Evolutionary conservation across 768 basidiomycete species (phyloP).

Genomic region (Kwoniella heveanensis): DNA sequence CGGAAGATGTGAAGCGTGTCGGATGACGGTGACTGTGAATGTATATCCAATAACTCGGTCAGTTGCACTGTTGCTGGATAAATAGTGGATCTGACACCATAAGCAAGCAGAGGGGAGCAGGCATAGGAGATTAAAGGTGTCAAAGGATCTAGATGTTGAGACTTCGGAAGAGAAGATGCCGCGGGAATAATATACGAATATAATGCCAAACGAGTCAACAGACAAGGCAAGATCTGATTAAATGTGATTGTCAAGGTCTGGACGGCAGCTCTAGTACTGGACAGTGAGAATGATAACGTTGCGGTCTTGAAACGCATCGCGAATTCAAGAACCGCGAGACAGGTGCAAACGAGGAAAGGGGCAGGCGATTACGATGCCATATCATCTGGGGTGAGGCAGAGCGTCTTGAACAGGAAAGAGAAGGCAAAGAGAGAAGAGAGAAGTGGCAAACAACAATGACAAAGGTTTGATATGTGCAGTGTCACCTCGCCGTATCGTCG

Average conservation of each 20-base stretch:
- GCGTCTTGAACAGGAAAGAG: no score
- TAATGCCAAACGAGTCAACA: no score
- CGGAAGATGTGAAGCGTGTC: slow-evolving; percentile 42
- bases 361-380: neutral
- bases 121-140: neutral
- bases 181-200: no score
- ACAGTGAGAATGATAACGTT: neutral
- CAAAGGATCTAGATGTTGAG: neutral
- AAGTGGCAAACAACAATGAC: no score
- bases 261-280: neutral
- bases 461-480: no score
- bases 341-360: neutral
- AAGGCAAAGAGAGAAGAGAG: no score
- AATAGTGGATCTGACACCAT: neutral
- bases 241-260: neutral
- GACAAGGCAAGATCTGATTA: neutral
- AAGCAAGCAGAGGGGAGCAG: neutral
- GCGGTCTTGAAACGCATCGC: neutral
- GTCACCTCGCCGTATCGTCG: no score
- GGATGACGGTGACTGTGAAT: slow-evolving; percentile 45
- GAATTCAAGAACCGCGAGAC: neutral
- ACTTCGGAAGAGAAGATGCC: no score
- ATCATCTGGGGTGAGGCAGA: slow-evolving; percentile 8
- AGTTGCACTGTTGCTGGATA: neutral
- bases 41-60: neutral